Evolutionary conservation across 192 early-diverging fungal species (phyloP), one percentile per base, ranked within the genome.

Genomic region (Gonapodya prolifera): DNA sequence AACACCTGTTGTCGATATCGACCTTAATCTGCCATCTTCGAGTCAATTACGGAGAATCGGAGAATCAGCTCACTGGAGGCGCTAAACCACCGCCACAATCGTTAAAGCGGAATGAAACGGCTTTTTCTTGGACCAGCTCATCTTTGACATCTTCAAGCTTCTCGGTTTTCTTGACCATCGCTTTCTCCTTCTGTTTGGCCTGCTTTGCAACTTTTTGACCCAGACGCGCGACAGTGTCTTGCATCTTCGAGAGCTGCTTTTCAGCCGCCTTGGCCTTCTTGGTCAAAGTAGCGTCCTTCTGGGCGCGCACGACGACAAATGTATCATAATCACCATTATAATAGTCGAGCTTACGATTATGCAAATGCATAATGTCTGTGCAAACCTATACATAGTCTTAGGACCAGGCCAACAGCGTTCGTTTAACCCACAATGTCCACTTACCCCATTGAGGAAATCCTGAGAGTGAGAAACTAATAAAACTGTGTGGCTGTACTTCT

Each of bases 321-420:
- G 34, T 61, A 34, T 78, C 77, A 23, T 78, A 78, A 23, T 78
- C 77, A 61, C 77, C 77, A 30, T 8, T 78, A 61, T 78, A 78
- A 29, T 78, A 78, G 23, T 78, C 75, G 34, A 78, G 77, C 29
- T 78, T 78, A 34, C 77, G 70, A 33, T 76, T 78, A 33, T 78
- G 77, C 23, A 78, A 18, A 34, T 78, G 77, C 32, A 78, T 78
- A 34, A 78, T 78, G 75, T 78, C 77, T 17, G 77, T 78, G 75
- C 77, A 78, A 30, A 78, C 29, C 45, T 61, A 61, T 16, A 61
- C 8, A 80, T 61, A 23, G 45, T 23, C 8, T 61, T 8, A 61
- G 45, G 8, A 61, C 45, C 8, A 61, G 45, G 45, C 8, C 45
- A 61, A 61, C 45, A 61, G 8, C 45, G 23, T 23, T 61, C 23